Percentiles rank a stretch among this genome's conserved stretches.
Evolutionary conservation across 1,139 yeast genomes (phyloP).

Genomic region (Yamadazyma oceani): DNA sequence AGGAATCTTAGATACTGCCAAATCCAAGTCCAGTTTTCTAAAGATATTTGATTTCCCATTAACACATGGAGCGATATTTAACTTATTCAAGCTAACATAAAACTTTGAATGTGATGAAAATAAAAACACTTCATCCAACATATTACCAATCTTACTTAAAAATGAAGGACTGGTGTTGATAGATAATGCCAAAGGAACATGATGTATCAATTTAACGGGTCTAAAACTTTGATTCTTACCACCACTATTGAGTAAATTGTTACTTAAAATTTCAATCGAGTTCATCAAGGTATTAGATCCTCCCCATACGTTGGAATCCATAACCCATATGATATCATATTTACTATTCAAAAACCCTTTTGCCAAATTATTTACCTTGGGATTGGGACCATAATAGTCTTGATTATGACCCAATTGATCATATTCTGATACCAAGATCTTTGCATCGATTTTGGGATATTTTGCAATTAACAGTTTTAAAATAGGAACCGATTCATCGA

Average conservation of each 20-base stretch:
- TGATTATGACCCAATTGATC: slow-evolving; percentile 27
- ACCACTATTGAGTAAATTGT: slow-evolving; percentile 50
- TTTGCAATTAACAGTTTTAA: slow-evolving; percentile 49
- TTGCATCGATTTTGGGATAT: slow-evolving; percentile 61
- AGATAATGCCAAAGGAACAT: slow-evolving; percentile 68
- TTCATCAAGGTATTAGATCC: slow-evolving; percentile 63
- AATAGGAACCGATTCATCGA: slow-evolving; percentile 67
- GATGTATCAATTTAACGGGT: slow-evolving; percentile 74
- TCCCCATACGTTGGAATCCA: slow-evolving; percentile 87
- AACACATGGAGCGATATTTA: slow-evolving; percentile 86
- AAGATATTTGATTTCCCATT: slow-evolving; percentile 90
- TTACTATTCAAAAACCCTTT: slow-evolving; percentile 72
- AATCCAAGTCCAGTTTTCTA: slow-evolving; percentile 66
- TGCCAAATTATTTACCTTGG: slow-evolving; percentile 81
- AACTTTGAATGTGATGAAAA: slow-evolving; percentile 84
- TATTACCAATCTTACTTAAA: slow-evolving; percentile 54
- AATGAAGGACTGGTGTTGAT: slow-evolving; percentile 14
- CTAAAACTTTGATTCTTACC: slow-evolving; percentile 22
- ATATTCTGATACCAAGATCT: slow-evolving; percentile 49
- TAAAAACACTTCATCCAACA: slow-evolving; percentile 82
- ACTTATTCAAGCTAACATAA: slow-evolving; percentile 72
- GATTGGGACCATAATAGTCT: slow-evolving; percentile 78
- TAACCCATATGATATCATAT: slow-evolving; percentile 79
- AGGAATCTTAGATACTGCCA: slow-evolving; percentile 51
- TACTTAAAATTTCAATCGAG: slow-evolving; percentile 56